Evolutionary conservation across 2,329 filamentous ascomycete genomes (phyloP).

Genomic region (Zymoseptoria ardabiliae): DNA sequence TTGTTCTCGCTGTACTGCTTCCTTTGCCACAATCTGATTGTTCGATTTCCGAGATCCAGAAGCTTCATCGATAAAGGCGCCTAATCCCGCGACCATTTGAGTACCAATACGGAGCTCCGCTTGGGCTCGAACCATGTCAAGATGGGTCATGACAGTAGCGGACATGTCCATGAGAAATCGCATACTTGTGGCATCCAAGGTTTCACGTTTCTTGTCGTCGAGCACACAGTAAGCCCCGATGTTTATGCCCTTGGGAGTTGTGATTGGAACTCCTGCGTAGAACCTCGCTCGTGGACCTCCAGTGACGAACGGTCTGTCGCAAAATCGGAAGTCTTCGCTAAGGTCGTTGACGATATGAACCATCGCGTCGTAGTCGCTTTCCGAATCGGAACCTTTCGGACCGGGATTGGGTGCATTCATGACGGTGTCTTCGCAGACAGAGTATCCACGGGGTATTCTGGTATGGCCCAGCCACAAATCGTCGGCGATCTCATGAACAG

Average conservation of each 20-base stretch:
- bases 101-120: constrained; percentile 43
- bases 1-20: constrained; percentile 11
- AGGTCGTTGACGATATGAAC: constrained; percentile 28
- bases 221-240: constrained; percentile 56
- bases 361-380: background rate
- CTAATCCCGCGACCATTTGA: constrained; percentile 48
- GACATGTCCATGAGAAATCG: constrained; percentile 53
- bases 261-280: constrained; percentile 52
- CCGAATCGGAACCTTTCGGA: constrained; percentile 8
- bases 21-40: constrained; percentile 11
- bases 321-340: constrained; percentile 21
- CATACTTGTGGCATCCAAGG: constrained; percentile 42
- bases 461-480: constrained; percentile 25
- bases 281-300: constrained; percentile 34
- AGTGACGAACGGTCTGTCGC: constrained; percentile 23
- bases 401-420: constrained; percentile 16
- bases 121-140: constrained; percentile 38
- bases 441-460: constrained; percentile 23
- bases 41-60: constrained; percentile 14
- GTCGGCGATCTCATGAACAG: constrained; percentile 17
- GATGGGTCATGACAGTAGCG: constrained; percentile 52
- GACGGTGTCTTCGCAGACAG: constrained; percentile 27
- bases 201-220: constrained; percentile 48
- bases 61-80: constrained; percentile 18
- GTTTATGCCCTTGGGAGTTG: constrained; percentile 49